Percentiles rank a stretch among this genome's conserved stretches.
These are phyloP conservation scores for Chlamydomonas sp. DNA, from an alignment of 139 green algal genomes.

Conservation along the genomic window DNA sequence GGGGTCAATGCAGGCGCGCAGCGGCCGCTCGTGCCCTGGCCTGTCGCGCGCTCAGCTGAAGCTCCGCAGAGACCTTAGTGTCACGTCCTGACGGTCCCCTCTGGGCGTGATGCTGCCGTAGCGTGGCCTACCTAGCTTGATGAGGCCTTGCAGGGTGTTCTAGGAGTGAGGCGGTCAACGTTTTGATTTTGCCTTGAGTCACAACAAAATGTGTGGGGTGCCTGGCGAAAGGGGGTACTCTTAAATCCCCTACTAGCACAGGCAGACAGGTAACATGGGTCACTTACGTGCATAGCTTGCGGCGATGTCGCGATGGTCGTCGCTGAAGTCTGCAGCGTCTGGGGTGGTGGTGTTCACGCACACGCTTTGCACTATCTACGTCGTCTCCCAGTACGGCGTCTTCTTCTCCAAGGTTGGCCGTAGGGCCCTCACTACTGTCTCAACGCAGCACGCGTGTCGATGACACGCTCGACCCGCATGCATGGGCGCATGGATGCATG, in stretches of 20 bases:
- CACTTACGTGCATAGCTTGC: not conserved
- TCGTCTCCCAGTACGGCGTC: conserved; percentile 24
- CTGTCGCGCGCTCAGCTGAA: no score
- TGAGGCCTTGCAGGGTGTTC: no score
- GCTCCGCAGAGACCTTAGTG: no score
- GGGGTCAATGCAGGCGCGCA: no score
- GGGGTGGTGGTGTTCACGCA: conserved; percentile 10
- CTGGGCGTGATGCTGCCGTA: no score
- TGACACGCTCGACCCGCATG: not conserved
- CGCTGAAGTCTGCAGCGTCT: no score
- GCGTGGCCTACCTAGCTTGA: no score
- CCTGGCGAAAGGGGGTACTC: conserved; percentile 1
- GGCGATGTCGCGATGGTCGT: not conserved
- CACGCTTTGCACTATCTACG: conserved; percentile 24
- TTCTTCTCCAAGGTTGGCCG: conserved; percentile 27
- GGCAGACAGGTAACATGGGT: not conserved
- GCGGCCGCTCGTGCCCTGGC: no score
- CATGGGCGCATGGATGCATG: not conserved
- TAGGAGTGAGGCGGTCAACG: no score
- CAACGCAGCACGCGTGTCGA: not conserved
- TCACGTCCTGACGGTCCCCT: no score
- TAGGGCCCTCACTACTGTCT: not conserved
- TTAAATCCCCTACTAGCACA: not conserved
- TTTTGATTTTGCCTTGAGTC: no score
- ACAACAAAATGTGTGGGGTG: no score